phyloP scores from a whole-genome alignment of 371 early-diverging fungal species.

The Mortierella sp. region DNA sequence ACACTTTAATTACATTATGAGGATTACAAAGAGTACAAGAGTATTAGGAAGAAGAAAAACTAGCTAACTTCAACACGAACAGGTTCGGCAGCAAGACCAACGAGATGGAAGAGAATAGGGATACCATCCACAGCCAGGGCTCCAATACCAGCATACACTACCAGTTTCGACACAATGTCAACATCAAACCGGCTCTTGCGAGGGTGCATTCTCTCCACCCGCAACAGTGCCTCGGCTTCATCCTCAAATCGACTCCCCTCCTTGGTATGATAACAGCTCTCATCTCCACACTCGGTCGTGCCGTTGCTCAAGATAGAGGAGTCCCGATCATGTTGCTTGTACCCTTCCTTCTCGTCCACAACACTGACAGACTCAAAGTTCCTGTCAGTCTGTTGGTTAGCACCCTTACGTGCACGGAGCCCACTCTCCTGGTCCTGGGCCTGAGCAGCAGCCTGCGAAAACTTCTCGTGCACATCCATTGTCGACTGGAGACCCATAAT shows the following conservation, averaged over 20 bases:
- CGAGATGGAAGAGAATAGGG: constrained; percentile 64
- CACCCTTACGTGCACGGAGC: constrained; percentile 59
- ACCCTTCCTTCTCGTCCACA: constrained; percentile 26
- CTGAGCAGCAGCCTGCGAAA: constrained; percentile 54
- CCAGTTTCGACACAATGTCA: constrained; percentile 76
- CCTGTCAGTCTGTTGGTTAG: background rate
- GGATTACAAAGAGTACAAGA: background rate
- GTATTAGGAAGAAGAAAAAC: background rate
- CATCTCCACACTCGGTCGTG: constrained; percentile 36
- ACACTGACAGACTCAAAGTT: constrained; percentile 24
- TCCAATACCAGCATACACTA: constrained; percentile 80
- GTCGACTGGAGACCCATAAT: constrained; percentile 69
- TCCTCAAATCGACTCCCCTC: constrained; percentile 36
- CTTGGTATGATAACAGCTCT: background rate
- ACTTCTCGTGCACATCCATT: constrained; percentile 70
- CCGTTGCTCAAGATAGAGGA: constrained; percentile 36
- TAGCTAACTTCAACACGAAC: constrained; percentile 27
- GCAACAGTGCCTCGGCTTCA: constrained; percentile 58
- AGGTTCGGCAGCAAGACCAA: constrained; percentile 44
- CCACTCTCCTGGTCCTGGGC: constrained; percentile 34
- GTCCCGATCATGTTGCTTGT: constrained; percentile 33
- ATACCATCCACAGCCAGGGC: constrained; percentile 67
- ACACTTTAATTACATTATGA: background rate
- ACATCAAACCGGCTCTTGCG: constrained; percentile 71
- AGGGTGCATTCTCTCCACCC: constrained; percentile 67